Base-by-base conservation (phyloP, 371 early-diverging fungal genomes). In the Rhizopus sp. region DNA sequence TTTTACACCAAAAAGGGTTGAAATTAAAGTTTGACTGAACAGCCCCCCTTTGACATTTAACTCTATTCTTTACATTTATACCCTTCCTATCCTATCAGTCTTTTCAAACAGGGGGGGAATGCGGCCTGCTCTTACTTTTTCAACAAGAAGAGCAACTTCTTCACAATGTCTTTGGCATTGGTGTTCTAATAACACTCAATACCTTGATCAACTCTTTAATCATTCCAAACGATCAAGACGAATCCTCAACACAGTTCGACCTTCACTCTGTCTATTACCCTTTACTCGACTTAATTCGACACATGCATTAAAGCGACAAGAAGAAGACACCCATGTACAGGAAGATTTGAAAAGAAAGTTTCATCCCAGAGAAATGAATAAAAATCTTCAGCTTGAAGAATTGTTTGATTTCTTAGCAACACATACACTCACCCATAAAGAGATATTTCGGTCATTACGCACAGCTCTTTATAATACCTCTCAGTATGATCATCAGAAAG, bases 381-480 rank as follows among this genome's bases (percentile, higher is more conserved):
- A 63, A 58, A 29, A 38, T n/a, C n/a, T 54, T 9, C 23, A 57
- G 37, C 31, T 58, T 7, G 55, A 53, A 3, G 16, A 7, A 16
- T 29, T 60, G 29, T 15, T 60, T 12, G 2, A 13, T 10, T 54
- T n/a, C 15, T 16, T 60, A 23, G 5, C 53, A 3, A 35, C 8
- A 2, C 17, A 47, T 7, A 33, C 53, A 34, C 49, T 54, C n/a
- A 16, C 39, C 23, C 33, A 37, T 13, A 45, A 54, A 40, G 31
- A 50, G 35, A 58, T 45, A 30, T 77, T 73, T 59, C 65, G 60
- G 46, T 58, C 64, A 30, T 46, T 77, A 23, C 50, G 74, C 37
- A 54, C 62, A 10, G 68, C 66, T 17, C 60, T 77, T 32, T 77
- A 77, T 38, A 62, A 65, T 45, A 61, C 57, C 37, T 45, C 49